phyloP scores from a whole-genome alignment of 306 rosid genomes.

The Spatholobus suberectus region DNA sequence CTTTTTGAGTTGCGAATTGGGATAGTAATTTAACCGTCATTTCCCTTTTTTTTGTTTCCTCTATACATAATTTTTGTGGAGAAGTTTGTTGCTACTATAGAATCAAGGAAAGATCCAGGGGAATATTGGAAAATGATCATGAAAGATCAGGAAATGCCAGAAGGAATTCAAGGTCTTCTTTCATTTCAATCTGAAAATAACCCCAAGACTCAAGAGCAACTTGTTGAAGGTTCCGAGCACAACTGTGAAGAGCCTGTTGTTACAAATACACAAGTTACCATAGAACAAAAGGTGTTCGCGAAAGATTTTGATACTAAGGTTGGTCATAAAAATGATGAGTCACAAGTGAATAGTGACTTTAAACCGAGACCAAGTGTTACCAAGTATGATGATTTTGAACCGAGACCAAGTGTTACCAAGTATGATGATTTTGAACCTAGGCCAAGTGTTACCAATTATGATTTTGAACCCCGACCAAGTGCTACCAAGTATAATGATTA shows the following conservation, averaged over 20 bases:
- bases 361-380: background rate
- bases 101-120: constrained; percentile 33
- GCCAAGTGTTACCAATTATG: background rate
- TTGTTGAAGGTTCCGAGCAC: background rate
- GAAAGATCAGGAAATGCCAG: constrained; percentile 43
- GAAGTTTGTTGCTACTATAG: constrained; percentile 31
- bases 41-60: background rate
- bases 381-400: background rate
- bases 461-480: background rate
- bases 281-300: background rate
- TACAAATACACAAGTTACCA: background rate
- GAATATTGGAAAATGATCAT: constrained; percentile 41
- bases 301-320: background rate
- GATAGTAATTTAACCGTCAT: background rate
- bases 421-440: background rate
- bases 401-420: background rate
- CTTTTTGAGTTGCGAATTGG: background rate
- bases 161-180: constrained; percentile 38
- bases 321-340: background rate
- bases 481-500: background rate
- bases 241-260: constrained; percentile 21
- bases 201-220: background rate
- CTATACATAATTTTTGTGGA: background rate
- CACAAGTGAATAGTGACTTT: background rate
- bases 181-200: background rate